These are phyloP conservation scores for Mercurialis annua DNA, from an alignment of 345 rosid genomes.

Conservation along the genomic window DNA sequence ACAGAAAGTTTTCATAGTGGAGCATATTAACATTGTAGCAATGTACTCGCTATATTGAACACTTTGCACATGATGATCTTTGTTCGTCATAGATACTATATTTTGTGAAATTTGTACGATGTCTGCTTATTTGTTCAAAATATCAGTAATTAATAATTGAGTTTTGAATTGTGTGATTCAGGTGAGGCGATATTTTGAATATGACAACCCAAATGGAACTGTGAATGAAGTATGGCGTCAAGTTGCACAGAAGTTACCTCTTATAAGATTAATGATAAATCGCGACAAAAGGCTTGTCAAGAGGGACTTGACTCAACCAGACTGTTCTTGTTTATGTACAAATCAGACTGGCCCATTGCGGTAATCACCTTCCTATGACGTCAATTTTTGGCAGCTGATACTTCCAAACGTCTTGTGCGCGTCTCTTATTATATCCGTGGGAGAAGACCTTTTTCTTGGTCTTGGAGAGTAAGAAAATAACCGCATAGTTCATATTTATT, in stretches of 20 bases:
- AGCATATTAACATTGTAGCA: neutral
- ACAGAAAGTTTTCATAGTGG: neutral
- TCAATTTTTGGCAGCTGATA: neutral
- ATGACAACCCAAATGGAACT: constrained; percentile 67
- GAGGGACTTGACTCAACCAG: constrained; percentile 49
- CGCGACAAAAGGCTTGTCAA: constrained; percentile 71
- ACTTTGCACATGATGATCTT: neutral
- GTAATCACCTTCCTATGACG: constrained; percentile 40
- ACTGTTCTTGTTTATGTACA: constrained; percentile 77
- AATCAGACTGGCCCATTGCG: constrained; percentile 66
- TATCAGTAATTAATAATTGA: neutral
- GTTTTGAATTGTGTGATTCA: constrained; percentile 27
- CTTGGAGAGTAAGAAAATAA: neutral
- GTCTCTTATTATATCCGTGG: too few species aligned
- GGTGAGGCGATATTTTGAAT: constrained; percentile 65
- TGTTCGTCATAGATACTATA: neutral
- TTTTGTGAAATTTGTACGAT: neutral
- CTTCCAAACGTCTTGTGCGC: neutral
- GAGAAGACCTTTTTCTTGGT: neutral
- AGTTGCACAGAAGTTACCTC: constrained; percentile 76
- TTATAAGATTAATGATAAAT: constrained; percentile 75
- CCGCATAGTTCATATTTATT: neutral
- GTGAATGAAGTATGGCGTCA: constrained; percentile 91
- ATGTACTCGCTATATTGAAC: neutral
- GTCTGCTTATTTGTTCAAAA: neutral